phyloP scores from a whole-genome alignment of 495 filamentous ascomycete species.

The Penicillium diatomitis region DNA sequence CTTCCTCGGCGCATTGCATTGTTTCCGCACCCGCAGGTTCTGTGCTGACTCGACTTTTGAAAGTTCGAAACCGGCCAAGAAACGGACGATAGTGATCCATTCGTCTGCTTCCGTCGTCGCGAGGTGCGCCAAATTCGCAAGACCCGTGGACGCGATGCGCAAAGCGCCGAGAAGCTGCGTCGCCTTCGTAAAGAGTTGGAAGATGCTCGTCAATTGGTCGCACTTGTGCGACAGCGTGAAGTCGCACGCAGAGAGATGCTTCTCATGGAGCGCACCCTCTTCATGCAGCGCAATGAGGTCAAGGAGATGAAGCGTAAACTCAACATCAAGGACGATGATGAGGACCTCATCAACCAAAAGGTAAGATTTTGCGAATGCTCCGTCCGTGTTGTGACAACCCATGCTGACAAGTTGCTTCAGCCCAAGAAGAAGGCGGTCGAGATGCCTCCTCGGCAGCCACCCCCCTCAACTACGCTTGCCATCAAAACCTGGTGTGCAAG shows the following conservation, averaged over 20 bases:
- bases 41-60: slow-evolving; percentile 15
- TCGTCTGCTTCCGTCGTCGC: slow-evolving; percentile 94
- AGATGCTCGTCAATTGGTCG: slow-evolving; percentile 71
- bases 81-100: slow-evolving; percentile 91
- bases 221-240: slow-evolving; percentile 70
- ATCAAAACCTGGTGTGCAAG: slow-evolving; percentile 55
- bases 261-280: slow-evolving; percentile 61
- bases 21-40: background rate
- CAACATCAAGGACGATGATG: slow-evolving; percentile 84
- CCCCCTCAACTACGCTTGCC: slow-evolving; percentile 56
- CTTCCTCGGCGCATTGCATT: background rate
- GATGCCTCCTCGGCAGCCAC: slow-evolving; percentile 44
- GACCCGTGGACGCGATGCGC: slow-evolving; percentile 85
- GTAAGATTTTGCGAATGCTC: slow-evolving; percentile 35
- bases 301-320: slow-evolving; percentile 83
- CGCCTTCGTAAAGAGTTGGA: slow-evolving; percentile 86
- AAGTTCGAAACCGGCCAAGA: slow-evolving; percentile 87
- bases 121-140: slow-evolving; percentile 92
- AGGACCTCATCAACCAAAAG: slow-evolving; percentile 91
- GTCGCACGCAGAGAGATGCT: slow-evolving; percentile 67
- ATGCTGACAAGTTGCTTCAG: slow-evolving; percentile 38
- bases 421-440: slow-evolving; percentile 62
- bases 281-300: slow-evolving; percentile 67
- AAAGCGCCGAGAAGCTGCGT: slow-evolving; percentile 89
- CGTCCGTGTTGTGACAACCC: background rate